Evolutionary conservation across 305 asterid species (phyloP).

Genomic region (Solanum hybrid): DNA sequence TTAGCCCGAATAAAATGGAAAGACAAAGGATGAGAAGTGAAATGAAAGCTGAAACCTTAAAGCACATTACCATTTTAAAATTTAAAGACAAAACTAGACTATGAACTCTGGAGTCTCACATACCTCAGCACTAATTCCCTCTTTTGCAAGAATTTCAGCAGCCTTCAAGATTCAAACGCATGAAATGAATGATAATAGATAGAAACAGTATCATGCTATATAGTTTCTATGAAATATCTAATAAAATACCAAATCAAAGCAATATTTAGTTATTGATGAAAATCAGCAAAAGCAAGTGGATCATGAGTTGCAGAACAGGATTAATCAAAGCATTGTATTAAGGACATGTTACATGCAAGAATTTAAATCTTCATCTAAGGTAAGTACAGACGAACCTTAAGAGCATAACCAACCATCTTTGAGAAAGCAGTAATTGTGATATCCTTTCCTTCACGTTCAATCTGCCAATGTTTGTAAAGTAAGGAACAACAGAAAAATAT

Average conservation of each 20-base stretch:
- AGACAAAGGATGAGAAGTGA: not conserved
- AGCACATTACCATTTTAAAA: not conserved
- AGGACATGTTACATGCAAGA: not conserved
- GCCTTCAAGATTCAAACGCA: conserved; percentile 37
- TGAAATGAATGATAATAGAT: not conserved
- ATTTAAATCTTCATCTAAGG: not conserved
- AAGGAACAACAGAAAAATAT: not conserved
- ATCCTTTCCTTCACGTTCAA: conserved; percentile 82
- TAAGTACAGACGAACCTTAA: conserved; percentile 48
- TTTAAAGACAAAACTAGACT: not conserved
- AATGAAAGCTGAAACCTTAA: not conserved
- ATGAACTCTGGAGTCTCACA: not conserved
- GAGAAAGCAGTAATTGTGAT: conserved; percentile 75
- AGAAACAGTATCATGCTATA: not conserved
- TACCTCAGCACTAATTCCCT: conserved; percentile 91
- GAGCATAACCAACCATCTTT: conserved; percentile 91
- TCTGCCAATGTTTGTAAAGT: conserved; percentile 29
- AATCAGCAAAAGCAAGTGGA: not conserved
- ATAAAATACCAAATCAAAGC: not conserved
- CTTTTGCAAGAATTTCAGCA: conserved; percentile 85
- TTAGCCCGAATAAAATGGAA: not conserved
- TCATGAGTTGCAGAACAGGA: not conserved
- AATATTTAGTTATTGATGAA: not conserved
- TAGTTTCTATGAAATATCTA: not conserved
- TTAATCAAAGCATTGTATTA: not conserved